Base-by-base conservation (phyloP, 257 asterid genomes). In the Plectranthus barbatus region DNA sequence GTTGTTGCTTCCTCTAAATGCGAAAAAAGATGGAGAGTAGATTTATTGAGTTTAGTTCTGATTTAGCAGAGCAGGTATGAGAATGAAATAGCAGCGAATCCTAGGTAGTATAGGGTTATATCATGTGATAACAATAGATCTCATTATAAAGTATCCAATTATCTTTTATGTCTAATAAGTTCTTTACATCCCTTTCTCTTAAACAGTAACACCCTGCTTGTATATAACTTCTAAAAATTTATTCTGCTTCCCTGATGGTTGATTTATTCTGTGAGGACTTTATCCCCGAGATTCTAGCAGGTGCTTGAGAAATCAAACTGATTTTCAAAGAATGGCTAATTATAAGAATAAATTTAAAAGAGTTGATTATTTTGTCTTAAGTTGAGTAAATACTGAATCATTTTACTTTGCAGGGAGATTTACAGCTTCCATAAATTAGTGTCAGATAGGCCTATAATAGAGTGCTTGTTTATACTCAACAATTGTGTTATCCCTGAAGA, bases 391-490 rank as follows among this genome's bases (percentile, higher is more conserved):
- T 15, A 62, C 55, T 36, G 59, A 41, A 37, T 44, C 12, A 45
- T 56, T 37, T 45, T 62, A 36, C 56, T 60, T 58, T 64, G 50
- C 96, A 93, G 99, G 76, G 99, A 90, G 77, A 82, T 93, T 70
- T 74, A 24, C 63, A 57, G 62, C 61, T 87, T 77, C 70, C 82
- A 74, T 56, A 72, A 62, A 71, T 62, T 76, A 69, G 62, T 36
- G 34, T 47, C 51, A 9, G 78, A 77, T 60, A 67, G 73, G 45
- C 78, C 74, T 65, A 67, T 57, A 71, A 69, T 89, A 15, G 91
- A 87, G 72, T 90, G 96, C 80, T 75, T 93, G 76, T 73, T 90
- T 60, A 73, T 90, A 65, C 91, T 87, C 21, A 87, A 87, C 31
- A 71, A 72, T 66, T 74, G 75, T 72, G 70, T 67, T 31, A 42